Evolutionary conservation across 306 rosid species (phyloP).

Genomic region (Vachellia collinsii): DNA sequence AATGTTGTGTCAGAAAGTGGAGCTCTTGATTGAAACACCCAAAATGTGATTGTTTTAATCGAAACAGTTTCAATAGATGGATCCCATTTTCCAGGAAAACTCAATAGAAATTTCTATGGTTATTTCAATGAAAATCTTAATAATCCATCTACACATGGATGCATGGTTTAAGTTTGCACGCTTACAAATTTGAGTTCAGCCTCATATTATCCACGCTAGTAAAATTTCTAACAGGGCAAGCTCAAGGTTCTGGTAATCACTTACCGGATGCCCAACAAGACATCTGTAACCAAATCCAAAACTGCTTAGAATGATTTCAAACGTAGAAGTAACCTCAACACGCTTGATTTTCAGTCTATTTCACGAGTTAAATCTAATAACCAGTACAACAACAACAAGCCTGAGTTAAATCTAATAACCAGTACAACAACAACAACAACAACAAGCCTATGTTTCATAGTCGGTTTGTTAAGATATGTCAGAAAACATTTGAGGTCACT

Average conservation of each 20-base stretch:
- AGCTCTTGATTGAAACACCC: neutral
- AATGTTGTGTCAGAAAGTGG: neutral
- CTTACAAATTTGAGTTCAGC: neutral
- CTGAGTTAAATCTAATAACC: neutral
- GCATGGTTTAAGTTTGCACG: neutral
- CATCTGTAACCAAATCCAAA: neutral
- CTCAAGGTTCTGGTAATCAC: too few relatives aligned
- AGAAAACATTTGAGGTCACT: too few relatives aligned
- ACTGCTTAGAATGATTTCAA: too few relatives aligned
- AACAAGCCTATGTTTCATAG: too few relatives aligned
- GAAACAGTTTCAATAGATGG: neutral
- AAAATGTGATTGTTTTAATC: neutral
- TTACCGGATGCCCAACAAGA: neutral
- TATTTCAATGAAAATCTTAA: neutral
- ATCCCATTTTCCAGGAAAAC: neutral
- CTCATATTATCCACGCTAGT: neutral
- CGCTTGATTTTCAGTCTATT: neutral
- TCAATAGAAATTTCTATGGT: neutral
- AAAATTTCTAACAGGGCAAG: neutral
- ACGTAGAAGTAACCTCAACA: neutral
- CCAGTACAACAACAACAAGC: neutral
- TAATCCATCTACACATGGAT: neutral
- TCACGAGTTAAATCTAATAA: neutral
- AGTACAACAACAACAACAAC: neutral
- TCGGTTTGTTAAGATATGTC: too few relatives aligned